Base-by-base conservation (phyloP, 495 filamentous ascomycete genomes). In the Neurospora sp. region DNA sequence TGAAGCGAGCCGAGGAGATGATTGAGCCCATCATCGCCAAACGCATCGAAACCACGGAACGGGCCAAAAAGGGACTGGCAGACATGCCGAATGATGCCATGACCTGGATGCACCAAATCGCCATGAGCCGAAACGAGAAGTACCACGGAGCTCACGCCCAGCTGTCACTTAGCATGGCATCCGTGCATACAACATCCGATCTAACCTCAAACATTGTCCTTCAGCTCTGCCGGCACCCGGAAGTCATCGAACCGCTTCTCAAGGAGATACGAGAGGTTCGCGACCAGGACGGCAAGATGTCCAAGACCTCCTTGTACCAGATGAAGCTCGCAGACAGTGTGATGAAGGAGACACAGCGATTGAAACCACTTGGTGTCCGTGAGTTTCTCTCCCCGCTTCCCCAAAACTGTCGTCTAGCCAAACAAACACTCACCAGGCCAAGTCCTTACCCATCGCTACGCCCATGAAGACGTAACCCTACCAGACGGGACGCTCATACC, bases 161-260 rank as follows among this genome's bases (percentile, higher is more conserved):
- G 31, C 65, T 69, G 20, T n/a, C 39, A 12, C 70, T 85, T 65
- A 79, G 80, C n/a, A 14, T 86, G 70, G 84, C 83, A 0, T 82
- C 83, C 9, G 85, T 85, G 31, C 84, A 85, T 73, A 86, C 84
- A 1, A 85, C 82, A 1, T 81, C 83, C 2, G 80, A 81, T 48
- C 42, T 82, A 61, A 39, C 83, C 5, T 82, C 80, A 3, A 81
- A 84, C 22, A 76, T 83, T 18, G 75, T 85, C 73, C 85, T 81
- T 71, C 83, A 86, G 69, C 73, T 86, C 48, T 77, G 76, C 8
- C 76, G 77, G 12, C 76, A 83, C 31, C 82, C 80, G 2, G 81
- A 85, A 39, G 78, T 79, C 11, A 74, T 85, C 48, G 77, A 78
- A 44, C 75, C 79, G 9, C 72, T 84, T 37, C 79, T 80, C 2